phyloP scores from a whole-genome alignment of 371 early-diverging fungal species.

The Mucor sp. region DNA sequence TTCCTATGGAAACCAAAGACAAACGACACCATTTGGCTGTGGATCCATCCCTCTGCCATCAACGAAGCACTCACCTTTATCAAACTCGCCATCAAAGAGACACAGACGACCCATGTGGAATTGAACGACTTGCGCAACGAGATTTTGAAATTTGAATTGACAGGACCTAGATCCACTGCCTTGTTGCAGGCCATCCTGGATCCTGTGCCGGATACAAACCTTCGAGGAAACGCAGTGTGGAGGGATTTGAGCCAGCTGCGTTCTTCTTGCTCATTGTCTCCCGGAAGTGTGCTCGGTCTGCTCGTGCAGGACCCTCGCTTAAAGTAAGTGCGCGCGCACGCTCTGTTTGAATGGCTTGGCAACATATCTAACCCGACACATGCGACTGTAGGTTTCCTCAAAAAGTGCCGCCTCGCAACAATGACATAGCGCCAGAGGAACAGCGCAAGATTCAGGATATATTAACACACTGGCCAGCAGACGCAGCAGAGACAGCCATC shows the following conservation, averaged over 20 bases:
- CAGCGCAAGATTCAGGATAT: conserved; percentile 28
- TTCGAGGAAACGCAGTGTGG: conserved; percentile 45
- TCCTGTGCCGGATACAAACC: conserved; percentile 17
- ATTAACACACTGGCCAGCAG: conserved; percentile 63
- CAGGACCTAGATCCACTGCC: conserved; percentile 79
- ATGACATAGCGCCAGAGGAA: conserved; percentile 30
- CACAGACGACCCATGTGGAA: conserved; percentile 14
- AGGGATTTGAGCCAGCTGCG: conserved; percentile 46
- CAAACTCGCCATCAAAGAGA: conserved; percentile 9
- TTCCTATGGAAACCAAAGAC: conserved; percentile 70
- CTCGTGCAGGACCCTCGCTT: conserved; percentile 76
- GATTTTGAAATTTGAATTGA: conserved; percentile 69
- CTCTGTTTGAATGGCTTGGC: background rate
- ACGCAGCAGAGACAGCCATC: conserved; percentile 53
- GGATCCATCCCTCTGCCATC: conserved; percentile 68
- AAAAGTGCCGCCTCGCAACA: conserved; percentile 58
- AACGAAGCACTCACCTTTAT: conserved; percentile 28
- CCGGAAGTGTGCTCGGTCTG: conserved; percentile 68
- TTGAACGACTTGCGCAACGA: conserved; percentile 40
- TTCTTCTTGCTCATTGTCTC: conserved; percentile 68
- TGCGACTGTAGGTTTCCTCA: conserved; percentile 68
- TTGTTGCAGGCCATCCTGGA: conserved; percentile 62
- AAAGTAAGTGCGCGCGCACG: conserved; percentile 43
- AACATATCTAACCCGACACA: background rate
- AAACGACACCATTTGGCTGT: conserved; percentile 58